Percentiles rank a stretch among this genome's conserved stretches.
Evolutionary conservation across 495 filamentous ascomycete genomes (phyloP).

Genomic region (Letharia lupina): DNA sequence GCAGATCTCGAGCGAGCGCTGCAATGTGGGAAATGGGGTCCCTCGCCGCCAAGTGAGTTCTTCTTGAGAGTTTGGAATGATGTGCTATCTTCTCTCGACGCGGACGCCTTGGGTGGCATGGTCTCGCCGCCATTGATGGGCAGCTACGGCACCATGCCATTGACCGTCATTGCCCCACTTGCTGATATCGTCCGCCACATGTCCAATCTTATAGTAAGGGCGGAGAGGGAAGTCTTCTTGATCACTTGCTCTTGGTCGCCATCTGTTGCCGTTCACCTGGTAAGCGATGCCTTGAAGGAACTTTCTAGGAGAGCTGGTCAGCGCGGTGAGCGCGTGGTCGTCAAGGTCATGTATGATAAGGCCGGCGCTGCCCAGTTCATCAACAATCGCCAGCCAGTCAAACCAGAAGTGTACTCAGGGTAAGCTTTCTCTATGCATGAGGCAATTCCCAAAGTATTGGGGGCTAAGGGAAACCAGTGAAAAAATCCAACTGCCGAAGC

Average conservation of each 20-base stretch:
- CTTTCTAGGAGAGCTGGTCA: constrained; percentile 56
- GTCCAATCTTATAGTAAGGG: constrained; percentile 65
- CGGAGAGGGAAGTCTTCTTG: constrained; percentile 62
- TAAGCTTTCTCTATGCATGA: constrained; percentile 18
- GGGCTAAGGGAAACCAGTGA: background rate
- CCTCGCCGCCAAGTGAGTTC: constrained; percentile 52
- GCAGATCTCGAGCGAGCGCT: constrained; percentile 45
- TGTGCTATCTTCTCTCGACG: constrained; percentile 51
- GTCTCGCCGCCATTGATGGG: constrained; percentile 67
- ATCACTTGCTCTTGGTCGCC: constrained; percentile 70
- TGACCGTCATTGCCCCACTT: constrained; percentile 61
- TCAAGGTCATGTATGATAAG: constrained; percentile 71
- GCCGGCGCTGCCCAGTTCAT: constrained; percentile 46
- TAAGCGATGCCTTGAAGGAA: constrained; percentile 61
- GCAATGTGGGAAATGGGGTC: constrained; percentile 61
- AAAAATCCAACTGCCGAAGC: constrained; percentile 47
- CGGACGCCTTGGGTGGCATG: constrained; percentile 46
- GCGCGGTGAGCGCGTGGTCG: constrained; percentile 48
- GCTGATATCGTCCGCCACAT: constrained; percentile 66
- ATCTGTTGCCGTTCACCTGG: constrained; percentile 54
- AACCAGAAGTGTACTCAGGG: constrained; percentile 47
- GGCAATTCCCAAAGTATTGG: background rate
- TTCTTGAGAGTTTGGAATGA: constrained; percentile 64
- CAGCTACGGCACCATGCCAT: constrained; percentile 53
- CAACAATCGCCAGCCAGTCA: constrained; percentile 54